These are phyloP conservation scores for Amoebophrya sp. DNA, from an alignment of 169 alveolate genomes.

Conservation along the genomic window DNA sequence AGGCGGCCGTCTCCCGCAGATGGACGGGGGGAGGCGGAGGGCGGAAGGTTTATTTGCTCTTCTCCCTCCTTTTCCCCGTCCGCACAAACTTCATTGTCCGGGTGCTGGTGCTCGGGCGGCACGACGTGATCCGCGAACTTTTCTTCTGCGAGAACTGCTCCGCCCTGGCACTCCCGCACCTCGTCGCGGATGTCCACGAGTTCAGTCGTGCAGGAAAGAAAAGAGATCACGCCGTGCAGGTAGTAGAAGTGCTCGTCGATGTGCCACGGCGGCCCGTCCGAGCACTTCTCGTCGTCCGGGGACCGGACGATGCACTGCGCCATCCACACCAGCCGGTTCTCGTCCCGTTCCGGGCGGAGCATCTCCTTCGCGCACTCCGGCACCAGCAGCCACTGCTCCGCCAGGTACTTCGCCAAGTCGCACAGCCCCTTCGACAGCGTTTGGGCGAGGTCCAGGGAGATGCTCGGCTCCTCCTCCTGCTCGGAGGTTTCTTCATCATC, in stretches of 20 bases:
- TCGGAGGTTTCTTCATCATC: too few species aligned
- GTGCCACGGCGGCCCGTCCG: conserved; percentile 6
- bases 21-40: too few species aligned
- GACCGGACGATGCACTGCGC: background rate
- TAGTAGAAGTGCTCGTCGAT: conserved; percentile 10
- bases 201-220: background rate
- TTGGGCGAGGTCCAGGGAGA: background rate
- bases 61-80: background rate
- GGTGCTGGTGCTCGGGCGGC: background rate
- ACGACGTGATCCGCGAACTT: background rate
- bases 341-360: background rate
- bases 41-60: too few species aligned
- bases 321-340: background rate
- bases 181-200: background rate
- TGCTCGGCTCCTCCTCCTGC: background rate
- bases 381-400: background rate
- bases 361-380: background rate
- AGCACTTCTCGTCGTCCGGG: background rate
- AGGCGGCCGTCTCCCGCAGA: background rate
- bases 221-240: background rate
- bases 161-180: background rate
- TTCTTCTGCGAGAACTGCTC: background rate
- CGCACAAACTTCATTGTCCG: background rate
- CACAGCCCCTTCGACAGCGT: background rate
- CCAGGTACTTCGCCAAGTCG: background rate